Evolutionary conservation across 257 asterid species (phyloP).

Genomic region (Penstemon davidsonii): DNA sequence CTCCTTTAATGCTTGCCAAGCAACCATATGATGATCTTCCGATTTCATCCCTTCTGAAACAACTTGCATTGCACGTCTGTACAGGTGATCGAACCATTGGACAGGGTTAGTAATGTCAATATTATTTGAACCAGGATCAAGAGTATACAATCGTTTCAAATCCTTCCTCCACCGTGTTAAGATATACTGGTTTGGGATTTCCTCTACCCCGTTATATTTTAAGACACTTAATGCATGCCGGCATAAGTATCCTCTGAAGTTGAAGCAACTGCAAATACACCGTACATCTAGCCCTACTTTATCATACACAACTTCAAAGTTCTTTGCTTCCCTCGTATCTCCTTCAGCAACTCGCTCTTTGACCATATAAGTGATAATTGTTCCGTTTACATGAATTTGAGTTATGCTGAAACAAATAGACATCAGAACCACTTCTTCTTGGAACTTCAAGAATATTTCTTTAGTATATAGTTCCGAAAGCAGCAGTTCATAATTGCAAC

Average conservation of each 20-base stretch:
- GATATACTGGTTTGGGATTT: constrained; percentile 42
- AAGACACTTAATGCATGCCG: constrained; percentile 50
- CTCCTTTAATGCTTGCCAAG: constrained; percentile 53
- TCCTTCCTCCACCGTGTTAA: constrained; percentile 65
- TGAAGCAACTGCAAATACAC: constrained; percentile 55
- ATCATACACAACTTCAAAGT: constrained; percentile 50
- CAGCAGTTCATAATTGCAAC: constrained; percentile 43
- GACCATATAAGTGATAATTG: constrained; percentile 42
- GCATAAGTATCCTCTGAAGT: constrained; percentile 49
- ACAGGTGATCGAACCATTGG: constrained; percentile 51
- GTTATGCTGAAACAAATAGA: constrained; percentile 40
- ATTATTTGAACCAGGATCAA: constrained; percentile 40
- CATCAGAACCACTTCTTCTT: constrained; percentile 48
- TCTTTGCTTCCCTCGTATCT: constrained; percentile 29
- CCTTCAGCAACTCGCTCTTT: constrained; percentile 43
- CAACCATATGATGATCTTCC: constrained; percentile 46
- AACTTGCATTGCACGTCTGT: constrained; percentile 53
- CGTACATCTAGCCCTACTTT: constrained; percentile 52
- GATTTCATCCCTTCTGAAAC: constrained; percentile 52
- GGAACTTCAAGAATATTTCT: constrained; percentile 49
- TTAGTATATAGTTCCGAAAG: constrained; percentile 42
- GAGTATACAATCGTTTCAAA: constrained; percentile 36
- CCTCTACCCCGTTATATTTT: constrained; percentile 39
- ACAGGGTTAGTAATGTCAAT: constrained; percentile 50
- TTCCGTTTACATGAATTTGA: constrained; percentile 44